These are phyloP conservation scores for Aspergillus thermomutatus DNA, from an alignment of 2,329 filamentous ascomycete genomes.

Conservation along the genomic window DNA sequence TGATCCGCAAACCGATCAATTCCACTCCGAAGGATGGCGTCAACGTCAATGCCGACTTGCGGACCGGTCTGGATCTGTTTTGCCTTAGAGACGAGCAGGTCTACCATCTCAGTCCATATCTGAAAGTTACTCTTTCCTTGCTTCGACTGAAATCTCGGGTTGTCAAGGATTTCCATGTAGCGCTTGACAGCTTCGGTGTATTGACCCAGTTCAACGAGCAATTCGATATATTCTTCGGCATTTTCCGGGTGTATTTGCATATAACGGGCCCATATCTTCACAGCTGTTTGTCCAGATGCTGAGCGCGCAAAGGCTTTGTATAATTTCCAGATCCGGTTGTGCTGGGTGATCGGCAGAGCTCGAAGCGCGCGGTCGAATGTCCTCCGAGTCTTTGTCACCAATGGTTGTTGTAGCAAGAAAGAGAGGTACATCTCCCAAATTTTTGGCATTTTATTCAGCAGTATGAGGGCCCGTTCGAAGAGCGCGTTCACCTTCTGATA, in stretches of 20 bases:
- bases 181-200: conserved; percentile 89
- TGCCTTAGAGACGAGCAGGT: conserved; percentile 86
- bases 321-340: conserved; percentile 90
- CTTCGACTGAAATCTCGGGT: conserved; percentile 85
- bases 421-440: conserved; percentile 98
- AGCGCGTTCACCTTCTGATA: conserved; percentile 92
- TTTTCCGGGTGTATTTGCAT: conserved; percentile 97
- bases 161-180: conserved; percentile 90
- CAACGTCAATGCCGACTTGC: conserved; percentile 81
- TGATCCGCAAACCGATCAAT: conserved; percentile 90
- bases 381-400: conserved; percentile 78
- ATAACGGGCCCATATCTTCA: conserved; percentile 92
- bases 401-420: conserved; percentile 87
- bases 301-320: conserved; percentile 91
- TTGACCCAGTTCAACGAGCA: conserved; percentile 73
- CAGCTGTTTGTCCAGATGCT: conserved; percentile 81
- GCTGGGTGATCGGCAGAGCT: conserved; percentile 88
- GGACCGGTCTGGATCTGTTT: conserved; percentile 77
- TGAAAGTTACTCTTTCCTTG: conserved; percentile 93
- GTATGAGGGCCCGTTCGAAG: conserved; percentile 86
- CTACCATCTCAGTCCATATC: conserved; percentile 96
- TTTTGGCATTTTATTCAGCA: conserved; percentile 97
- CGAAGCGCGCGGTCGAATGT: conserved; percentile 91
- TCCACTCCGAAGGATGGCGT: conserved; percentile 87
- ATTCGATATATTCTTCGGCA: conserved; percentile 89